Evolutionary conservation across 1,284 basidiomycete genomes (phyloP).

Genomic region (Apiotrichum domesticum): DNA sequence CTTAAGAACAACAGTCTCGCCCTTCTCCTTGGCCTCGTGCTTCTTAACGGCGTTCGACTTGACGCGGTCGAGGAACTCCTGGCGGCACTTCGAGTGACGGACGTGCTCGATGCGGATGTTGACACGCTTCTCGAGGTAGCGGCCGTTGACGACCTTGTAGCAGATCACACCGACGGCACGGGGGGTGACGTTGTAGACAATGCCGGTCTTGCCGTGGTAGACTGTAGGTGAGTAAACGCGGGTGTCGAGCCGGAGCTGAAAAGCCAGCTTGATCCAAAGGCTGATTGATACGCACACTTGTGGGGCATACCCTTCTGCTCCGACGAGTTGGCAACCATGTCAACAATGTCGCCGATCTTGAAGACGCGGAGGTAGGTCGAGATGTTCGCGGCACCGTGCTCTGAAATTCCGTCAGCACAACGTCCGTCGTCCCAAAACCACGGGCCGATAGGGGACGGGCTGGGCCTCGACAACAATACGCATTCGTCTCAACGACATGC

Average conservation of each 20-base stretch:
- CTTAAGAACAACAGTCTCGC: constrained; percentile 83
- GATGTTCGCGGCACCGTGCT: constrained; percentile 83
- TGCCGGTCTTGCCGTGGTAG: constrained; percentile 67
- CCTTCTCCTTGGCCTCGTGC: constrained; percentile 77
- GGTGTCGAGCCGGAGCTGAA: no score
- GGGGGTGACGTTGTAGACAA: constrained; percentile 97
- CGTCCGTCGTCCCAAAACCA: background rate
- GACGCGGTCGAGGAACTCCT: constrained; percentile 96
- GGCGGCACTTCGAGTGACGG: constrained; percentile 95
- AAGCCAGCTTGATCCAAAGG: no score
- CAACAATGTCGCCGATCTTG: constrained; percentile 96
- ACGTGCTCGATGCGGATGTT: constrained; percentile 99
- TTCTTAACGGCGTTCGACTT: constrained; percentile 85
- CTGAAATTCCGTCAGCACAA: constrained; percentile 48
- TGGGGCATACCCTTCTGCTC: constrained; percentile 99
- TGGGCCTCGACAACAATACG: no score
- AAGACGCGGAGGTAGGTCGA: constrained; percentile 91
- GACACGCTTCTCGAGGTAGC: constrained; percentile 99
- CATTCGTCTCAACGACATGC: no score
- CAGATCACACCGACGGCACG: constrained; percentile 93
- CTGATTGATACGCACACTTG: constrained; percentile 60
- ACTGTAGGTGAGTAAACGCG: constrained; percentile 15
- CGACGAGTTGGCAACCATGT: constrained; percentile 98
- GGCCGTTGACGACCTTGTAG: constrained; percentile 98
- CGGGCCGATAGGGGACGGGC: no score